phyloP scores from a whole-genome alignment of 2,329 filamentous ascomycete species.

The Colletotrichum melonis region DNA sequence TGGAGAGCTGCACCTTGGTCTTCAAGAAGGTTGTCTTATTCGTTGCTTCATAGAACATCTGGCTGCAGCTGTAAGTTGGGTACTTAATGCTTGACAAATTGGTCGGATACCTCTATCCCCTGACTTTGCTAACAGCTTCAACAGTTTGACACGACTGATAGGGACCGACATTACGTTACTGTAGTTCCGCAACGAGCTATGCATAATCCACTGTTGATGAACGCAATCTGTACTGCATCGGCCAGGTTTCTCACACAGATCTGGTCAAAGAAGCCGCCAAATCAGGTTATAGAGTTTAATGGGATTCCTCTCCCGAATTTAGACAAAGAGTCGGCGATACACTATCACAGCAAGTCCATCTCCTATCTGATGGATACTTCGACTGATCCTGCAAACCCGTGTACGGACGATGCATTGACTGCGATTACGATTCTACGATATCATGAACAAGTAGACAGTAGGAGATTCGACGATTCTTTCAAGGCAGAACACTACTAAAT shows the following conservation, averaged over 20 bases:
- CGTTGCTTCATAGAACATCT: slow-evolving; percentile 19
- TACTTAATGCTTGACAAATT: background rate
- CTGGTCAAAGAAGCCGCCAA: background rate
- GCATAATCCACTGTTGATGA: background rate
- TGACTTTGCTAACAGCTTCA: background rate
- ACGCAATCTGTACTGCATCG: slow-evolving; percentile 20
- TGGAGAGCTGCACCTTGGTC: background rate
- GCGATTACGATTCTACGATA: slow-evolving; percentile 15
- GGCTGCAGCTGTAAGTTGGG: slow-evolving; percentile 11
- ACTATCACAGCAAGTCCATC: slow-evolving; percentile 21
- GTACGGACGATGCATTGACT: slow-evolving; percentile 16
- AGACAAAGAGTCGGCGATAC: slow-evolving; percentile 11
- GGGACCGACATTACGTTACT: slow-evolving; percentile 12
- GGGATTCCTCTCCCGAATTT: slow-evolving; percentile 2
- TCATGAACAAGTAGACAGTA: slow-evolving; percentile 24
- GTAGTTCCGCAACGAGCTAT: slow-evolving; percentile 15
- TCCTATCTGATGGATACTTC: slow-evolving; percentile 7
- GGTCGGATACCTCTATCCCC: background rate
- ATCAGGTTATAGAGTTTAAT: slow-evolving; percentile 5
- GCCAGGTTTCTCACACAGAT: slow-evolving; percentile 10
- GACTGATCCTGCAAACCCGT: slow-evolving; percentile 11
- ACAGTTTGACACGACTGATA: slow-evolving; percentile 17
- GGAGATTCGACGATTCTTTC: background rate
- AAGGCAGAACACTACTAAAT: background rate
- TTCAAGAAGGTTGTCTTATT: slow-evolving; percentile 11